Evolutionary conservation across 352 stramenopile species (phyloP).

Genomic region (Phytopythium delawarense): DNA sequence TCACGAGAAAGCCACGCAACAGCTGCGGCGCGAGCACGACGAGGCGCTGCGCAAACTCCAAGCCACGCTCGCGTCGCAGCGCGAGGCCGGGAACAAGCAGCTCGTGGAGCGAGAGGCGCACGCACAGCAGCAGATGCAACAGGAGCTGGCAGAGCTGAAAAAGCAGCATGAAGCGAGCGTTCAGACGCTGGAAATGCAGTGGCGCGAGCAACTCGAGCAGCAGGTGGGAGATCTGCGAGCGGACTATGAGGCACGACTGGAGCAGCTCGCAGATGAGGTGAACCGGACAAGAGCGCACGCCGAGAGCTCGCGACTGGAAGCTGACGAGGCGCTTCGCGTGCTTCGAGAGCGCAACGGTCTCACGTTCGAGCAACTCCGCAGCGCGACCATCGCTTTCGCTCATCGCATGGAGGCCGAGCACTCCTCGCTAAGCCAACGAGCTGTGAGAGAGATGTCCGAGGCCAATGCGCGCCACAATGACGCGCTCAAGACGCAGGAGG

Average conservation of each 20-base stretch:
- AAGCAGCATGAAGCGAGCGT: conserved; percentile 11
- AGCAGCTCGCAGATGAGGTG: conserved; percentile 18
- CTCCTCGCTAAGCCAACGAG: background rate
- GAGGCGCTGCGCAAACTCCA: background rate
- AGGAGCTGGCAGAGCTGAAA: conserved; percentile 13
- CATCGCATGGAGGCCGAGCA: conserved; percentile 4
- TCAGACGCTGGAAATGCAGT: conserved; percentile 14
- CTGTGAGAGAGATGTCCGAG: background rate
- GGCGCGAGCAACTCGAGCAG: conserved; percentile 11
- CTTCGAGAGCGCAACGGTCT: conserved; percentile 22
- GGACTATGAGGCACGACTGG: conserved; percentile 23
- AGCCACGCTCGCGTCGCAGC: background rate
- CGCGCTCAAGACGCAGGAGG: conserved; percentile 12
- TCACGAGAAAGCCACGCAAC: conserved; percentile 11
- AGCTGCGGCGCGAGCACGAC: background rate
- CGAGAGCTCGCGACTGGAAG: background rate
- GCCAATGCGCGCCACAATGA: conserved; percentile 9
- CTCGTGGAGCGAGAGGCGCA: conserved; percentile 14
- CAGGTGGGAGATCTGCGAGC: conserved; percentile 16
- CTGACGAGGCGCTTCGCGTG: conserved; percentile 9
- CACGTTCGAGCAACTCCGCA: conserved; percentile 26
- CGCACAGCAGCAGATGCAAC: conserved; percentile 11
- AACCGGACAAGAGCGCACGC: background rate
- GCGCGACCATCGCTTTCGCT: conserved; percentile 13
- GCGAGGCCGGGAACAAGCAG: conserved; percentile 21